Percentiles rank a stretch among this genome's conserved stretches.
Conservation (phyloP, 1,284 basidiomycete genomes). For the Marasmius fiardii region DNA sequence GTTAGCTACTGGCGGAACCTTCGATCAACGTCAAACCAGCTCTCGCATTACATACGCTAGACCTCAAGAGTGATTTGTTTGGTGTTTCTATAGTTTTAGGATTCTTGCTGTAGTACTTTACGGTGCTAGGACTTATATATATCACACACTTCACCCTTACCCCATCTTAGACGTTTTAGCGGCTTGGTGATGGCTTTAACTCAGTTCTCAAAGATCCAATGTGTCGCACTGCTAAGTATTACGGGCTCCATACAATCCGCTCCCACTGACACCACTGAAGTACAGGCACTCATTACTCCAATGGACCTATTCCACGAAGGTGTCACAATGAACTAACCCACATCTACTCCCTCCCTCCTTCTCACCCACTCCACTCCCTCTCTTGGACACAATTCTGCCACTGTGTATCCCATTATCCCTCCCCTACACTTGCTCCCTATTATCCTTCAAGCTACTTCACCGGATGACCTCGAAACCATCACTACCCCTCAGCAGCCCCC, state of each 20-base stretch:
- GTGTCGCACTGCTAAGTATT: conserved; percentile 18
- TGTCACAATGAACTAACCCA: conserved; percentile 12
- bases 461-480: conserved; percentile 17
- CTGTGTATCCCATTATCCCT: conserved; percentile 5
- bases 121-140: no score
- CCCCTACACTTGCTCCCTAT: conserved; percentile 10
- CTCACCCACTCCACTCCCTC: conserved; percentile 14
- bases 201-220: conserved; percentile 14
- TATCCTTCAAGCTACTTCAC: neutral
- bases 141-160: no score
- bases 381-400: neutral
- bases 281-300: conserved; percentile 20
- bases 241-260: conserved; percentile 23
- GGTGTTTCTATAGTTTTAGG: no score
- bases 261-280: conserved; percentile 4
- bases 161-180: neutral
- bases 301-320: conserved; percentile 18
- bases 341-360: conserved; percentile 17
- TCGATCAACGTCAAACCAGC: no score
- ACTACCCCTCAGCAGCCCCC: conserved; percentile 11
- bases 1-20: no score
- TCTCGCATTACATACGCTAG: no score
- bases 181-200: conserved; percentile 7
- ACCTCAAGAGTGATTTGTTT: no score
- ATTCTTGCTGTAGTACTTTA: no score